Evolutionary conservation across 768 basidiomycete genomes (phyloP).

Genomic region (Cyathus striatus): DNA sequence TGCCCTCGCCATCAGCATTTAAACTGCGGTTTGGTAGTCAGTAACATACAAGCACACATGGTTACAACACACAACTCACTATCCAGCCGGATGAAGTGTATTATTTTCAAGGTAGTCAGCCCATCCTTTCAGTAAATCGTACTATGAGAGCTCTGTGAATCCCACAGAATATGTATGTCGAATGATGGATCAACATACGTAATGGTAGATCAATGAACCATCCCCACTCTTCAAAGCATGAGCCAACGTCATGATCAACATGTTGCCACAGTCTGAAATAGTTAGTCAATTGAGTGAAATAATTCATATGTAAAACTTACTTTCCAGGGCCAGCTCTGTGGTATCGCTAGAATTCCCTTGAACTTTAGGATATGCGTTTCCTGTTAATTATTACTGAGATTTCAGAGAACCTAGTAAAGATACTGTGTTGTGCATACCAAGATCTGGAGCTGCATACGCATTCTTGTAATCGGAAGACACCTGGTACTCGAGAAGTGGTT

Average conservation of each 20-base stretch:
- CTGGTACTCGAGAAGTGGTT: conserved; percentile 48
- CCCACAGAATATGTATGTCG: background rate
- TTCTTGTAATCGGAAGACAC: conserved; percentile 11
- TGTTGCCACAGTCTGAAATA: conserved; percentile 46
- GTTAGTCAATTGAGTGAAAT: too few relatives aligned
- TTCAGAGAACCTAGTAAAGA: background rate
- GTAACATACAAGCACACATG: conserved; percentile 4
- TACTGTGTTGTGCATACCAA: conserved; percentile 14
- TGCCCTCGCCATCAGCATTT: conserved; percentile 11
- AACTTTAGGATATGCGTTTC: conserved; percentile 12
- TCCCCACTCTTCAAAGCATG: conserved; percentile 23
- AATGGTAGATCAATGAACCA: too few relatives aligned
- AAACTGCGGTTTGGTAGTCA: background rate
- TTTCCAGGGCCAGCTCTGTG: conserved; percentile 13
- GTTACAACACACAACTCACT: conserved; percentile 26
- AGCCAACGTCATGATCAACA: conserved; percentile 53
- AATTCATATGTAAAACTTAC: too few relatives aligned
- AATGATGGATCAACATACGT: conserved; percentile 8
- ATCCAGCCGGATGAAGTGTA: conserved; percentile 30
- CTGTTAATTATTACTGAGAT: conserved; percentile 1
- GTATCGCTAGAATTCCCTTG: conserved; percentile 11
- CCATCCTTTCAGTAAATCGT: conserved; percentile 42
- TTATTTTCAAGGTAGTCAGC: conserved; percentile 39
- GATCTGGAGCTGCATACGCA: conserved; percentile 19
- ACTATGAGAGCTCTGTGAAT: too few relatives aligned